phyloP scores from a whole-genome alignment of 495 filamentous ascomycete species.

The Aspergillus campestris region DNA sequence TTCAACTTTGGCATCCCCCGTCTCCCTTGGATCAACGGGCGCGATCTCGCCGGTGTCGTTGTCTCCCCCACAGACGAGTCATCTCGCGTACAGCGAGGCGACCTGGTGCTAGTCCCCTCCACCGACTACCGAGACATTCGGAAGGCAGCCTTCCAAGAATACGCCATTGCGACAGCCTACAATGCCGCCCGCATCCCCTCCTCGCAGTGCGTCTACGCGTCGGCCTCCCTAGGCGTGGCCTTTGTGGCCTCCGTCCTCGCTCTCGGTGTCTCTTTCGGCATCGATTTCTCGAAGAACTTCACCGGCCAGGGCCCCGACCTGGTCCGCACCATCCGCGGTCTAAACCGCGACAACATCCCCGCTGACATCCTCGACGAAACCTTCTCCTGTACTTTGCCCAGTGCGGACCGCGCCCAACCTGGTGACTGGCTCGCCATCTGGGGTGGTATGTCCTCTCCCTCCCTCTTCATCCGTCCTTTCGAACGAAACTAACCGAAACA shows the following conservation, averaged over 20 bases:
- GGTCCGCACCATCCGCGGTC: slow-evolving; percentile 27
- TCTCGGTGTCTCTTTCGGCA: slow-evolving; percentile 52
- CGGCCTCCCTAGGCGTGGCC: slow-evolving; percentile 55
- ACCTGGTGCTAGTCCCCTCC: slow-evolving; percentile 53
- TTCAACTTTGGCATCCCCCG: slow-evolving; percentile 58
- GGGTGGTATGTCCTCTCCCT: slow-evolving; percentile 43
- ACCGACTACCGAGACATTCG: slow-evolving; percentile 65
- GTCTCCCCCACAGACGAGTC: slow-evolving; percentile 32
- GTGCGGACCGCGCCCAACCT: slow-evolving; percentile 32
- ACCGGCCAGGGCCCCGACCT: slow-evolving; percentile 45
- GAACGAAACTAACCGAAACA: slow-evolving; percentile 10
- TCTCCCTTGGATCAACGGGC: slow-evolving; percentile 58
- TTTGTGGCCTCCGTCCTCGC: slow-evolving; percentile 52
- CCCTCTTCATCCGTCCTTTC: not conserved
- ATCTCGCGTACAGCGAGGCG: slow-evolving; percentile 43
- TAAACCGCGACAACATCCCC: slow-evolving; percentile 34
- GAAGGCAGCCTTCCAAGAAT: slow-evolving; percentile 63
- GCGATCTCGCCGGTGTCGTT: slow-evolving; percentile 54
- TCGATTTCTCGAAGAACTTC: slow-evolving; percentile 41
- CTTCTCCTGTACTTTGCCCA: slow-evolving; percentile 30
- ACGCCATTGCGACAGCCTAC: slow-evolving; percentile 52
- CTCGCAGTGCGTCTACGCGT: slow-evolving; percentile 36
- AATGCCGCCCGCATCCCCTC: slow-evolving; percentile 53
- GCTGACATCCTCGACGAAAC: slow-evolving; percentile 47
- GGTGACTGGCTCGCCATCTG: slow-evolving; percentile 63